Evolutionary conservation across 345 rosid genomes (phyloP), one percentile per base, ranked within the genome.

Genomic region (Trapa incisa): DNA sequence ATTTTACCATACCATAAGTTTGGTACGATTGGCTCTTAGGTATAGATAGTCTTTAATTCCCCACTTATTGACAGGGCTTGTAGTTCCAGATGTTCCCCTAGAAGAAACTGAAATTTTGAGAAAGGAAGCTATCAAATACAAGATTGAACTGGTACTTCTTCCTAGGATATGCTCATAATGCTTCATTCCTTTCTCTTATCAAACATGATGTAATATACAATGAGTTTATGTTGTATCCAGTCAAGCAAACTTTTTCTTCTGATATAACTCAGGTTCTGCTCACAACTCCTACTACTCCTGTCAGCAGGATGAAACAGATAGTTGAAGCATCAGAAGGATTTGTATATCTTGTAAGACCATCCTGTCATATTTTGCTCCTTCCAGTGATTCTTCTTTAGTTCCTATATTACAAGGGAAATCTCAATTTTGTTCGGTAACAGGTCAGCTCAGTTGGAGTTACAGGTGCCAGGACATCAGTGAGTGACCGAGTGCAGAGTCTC

Each of bases 41-140:
- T 38, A 45, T 63, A 6, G 29, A 41, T n/a, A 54, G 14, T 35
- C 29, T 56, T 7, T 39, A 66, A 22, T 54, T 8, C 8, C 3
- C 2, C 11, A 32, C 38, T 42, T 3, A 33, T 43, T 66, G 45
- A 8, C 78, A 86, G 98, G 88, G 66, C 95, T 94, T 77, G 92
- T 91, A 52, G 96, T 94, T 68, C 96, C 97, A 54, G 99, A 94
- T 80, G 96, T 94, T 73, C 97, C 97, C 70, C 75, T 94, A 6
- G 99, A 94, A 76, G 99, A 94, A 82, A 85, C 97, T 52, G 89
- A 86, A 71, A 63, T 76, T 73, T 72, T 94, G 76, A 84, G 91
- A 64, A 81, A 66, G 41, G 97, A 85, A 85, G 93, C 99, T 71
- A 52, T 66, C 22, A 87, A 85, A 81, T 72, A 86, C 56, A 78